A percentile compares a stretch with the other conserved stretches of the same genome.
Evolutionary conservation across 768 basidiomycete species (phyloP).

Genomic region (Calocybe gangraenosa): DNA sequence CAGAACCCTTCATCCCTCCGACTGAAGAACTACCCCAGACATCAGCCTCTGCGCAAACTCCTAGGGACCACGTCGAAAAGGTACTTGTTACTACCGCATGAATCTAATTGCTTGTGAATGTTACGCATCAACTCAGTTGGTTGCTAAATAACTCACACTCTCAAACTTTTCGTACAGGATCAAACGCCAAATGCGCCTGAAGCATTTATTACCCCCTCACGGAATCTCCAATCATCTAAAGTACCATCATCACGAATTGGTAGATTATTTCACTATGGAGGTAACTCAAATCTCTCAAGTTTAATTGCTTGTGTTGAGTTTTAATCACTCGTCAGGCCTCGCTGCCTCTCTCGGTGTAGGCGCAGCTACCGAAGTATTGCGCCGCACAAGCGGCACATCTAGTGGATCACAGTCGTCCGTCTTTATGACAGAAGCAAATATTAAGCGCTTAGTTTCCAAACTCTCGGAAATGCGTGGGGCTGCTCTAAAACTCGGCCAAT

Average conservation of each 20-base stretch:
- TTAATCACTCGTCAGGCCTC: conserved; percentile 51
- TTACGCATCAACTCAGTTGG: too few relatives aligned
- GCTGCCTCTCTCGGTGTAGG: conserved; percentile 88
- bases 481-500: conserved; percentile 94
- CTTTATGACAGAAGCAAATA: conserved; percentile 89
- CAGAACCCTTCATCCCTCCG: too few relatives aligned
- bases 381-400: conserved; percentile 51
- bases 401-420: conserved; percentile 41
- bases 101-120: not conserved
- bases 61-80: too few relatives aligned
- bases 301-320: too few relatives aligned
- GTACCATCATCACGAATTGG: conserved; percentile 90
- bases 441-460: conserved; percentile 85
- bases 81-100: too few relatives aligned
- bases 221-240: conserved; percentile 71
- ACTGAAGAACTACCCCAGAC: too few relatives aligned
- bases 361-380: conserved; percentile 81
- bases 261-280: conserved; percentile 91
- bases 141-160: not conserved
- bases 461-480: conserved; percentile 96
- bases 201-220: conserved; percentile 20
- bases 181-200: not conserved
- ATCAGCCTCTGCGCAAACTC: too few relatives aligned
- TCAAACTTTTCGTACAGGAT: not conserved
- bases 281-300: conserved; percentile 32